Evolutionary conservation across 345 rosid species (phyloP).

Genomic region (Luvunga scandens): DNA sequence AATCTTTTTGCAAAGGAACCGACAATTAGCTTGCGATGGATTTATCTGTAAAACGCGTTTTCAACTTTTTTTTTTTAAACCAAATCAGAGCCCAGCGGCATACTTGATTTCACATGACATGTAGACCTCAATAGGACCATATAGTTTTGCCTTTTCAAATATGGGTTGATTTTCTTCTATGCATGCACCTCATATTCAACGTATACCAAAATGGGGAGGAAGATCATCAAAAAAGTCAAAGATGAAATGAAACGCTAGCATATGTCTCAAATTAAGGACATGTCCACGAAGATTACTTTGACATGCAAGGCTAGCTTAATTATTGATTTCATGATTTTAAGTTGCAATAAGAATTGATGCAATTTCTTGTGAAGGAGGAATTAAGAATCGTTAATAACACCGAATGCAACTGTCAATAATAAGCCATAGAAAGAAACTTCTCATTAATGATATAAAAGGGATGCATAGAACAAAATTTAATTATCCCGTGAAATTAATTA

Average conservation of each 20-base stretch:
- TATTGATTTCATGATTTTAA: no score
- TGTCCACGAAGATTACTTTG: no score
- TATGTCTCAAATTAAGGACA: no score
- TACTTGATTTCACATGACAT: background rate
- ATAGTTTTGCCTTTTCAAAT: background rate
- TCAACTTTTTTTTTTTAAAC: background rate
- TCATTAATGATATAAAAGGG: slow-evolving; percentile 8
- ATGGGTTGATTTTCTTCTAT: background rate
- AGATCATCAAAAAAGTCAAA: background rate
- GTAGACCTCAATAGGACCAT: background rate
- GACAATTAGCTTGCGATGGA: slow-evolving; percentile 3
- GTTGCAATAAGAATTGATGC: no score
- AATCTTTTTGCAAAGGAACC: background rate
- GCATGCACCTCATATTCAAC: no score
- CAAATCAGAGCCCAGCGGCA: background rate
- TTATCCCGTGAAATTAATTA: background rate
- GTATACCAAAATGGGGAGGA: background rate
- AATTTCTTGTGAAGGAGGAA: background rate
- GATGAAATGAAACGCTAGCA: background rate
- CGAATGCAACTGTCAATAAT: no score
- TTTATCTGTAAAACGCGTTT: background rate
- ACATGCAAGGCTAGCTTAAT: no score
- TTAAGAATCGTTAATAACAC: no score
- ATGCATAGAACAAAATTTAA: background rate
- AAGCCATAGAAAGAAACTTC: background rate